phyloP scores from a whole-genome alignment of 23 red algal genomes.

The Agarophyton chilense region DNA sequence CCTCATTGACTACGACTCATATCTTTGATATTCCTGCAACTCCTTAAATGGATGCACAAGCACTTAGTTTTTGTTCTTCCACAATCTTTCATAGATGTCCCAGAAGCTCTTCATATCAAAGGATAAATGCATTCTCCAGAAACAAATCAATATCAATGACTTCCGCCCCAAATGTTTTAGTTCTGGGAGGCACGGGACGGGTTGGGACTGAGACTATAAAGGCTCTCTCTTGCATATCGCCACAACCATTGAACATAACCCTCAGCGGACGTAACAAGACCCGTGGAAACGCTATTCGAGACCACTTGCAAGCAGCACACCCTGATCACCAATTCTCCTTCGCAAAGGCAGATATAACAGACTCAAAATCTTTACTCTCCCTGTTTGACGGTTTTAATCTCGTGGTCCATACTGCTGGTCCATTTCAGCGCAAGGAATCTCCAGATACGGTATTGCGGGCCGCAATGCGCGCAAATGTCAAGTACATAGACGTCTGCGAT shows the following conservation, averaged over 20 bases:
- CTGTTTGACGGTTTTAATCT: conserved; percentile 33
- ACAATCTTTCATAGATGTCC: background rate
- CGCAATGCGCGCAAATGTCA: conserved; percentile 55
- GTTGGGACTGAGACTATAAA: conserved; percentile 63
- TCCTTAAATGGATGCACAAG: background rate
- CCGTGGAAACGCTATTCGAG: background rate
- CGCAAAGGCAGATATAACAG: conserved; percentile 30
- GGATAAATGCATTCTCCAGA: background rate
- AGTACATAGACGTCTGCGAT: conserved; percentile 87
- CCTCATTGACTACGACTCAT: background rate
- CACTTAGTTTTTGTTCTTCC: background rate
- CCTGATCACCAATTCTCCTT: background rate
- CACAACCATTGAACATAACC: conserved; percentile 26
- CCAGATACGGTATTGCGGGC: conserved; percentile 55
- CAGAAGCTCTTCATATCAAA: background rate
- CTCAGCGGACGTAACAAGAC: conserved; percentile 44
- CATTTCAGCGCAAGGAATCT: conserved; percentile 70
- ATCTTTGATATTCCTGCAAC: background rate
- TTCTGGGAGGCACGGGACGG: conserved; percentile 88
- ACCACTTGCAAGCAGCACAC: background rate
- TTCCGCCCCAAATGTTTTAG: conserved; percentile 26
- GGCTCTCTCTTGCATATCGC: conserved; percentile 21
- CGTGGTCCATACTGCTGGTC: conserved; percentile 85
- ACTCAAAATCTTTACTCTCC: conserved; percentile 8
- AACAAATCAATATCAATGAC: background rate